A percentile compares a stretch with the other conserved stretches of the same genome.
These are phyloP conservation scores for Mortierella sp. DNA, from an alignment of 371 early-diverging fungal genomes.

Conservation along the genomic window DNA sequence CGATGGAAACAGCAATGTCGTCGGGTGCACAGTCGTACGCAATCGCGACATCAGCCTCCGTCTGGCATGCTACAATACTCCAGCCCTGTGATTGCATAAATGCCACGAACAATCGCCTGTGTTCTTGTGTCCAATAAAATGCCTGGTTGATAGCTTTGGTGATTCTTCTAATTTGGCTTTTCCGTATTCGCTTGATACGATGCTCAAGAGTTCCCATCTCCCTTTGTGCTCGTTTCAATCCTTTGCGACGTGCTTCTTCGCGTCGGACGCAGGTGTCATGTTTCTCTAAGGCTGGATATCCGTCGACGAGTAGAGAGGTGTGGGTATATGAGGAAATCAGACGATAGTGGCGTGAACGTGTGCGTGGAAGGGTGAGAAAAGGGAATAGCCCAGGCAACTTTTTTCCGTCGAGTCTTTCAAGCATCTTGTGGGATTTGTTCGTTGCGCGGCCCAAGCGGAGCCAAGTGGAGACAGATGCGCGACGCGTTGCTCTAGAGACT, in stretches of 20 bases:
- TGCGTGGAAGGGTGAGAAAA: too few relatives aligned
- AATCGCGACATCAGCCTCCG: background rate
- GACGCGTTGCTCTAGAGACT: too few relatives aligned
- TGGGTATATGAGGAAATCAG: background rate
- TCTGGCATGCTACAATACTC: background rate
- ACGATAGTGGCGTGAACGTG: too few relatives aligned
- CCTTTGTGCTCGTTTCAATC: background rate
- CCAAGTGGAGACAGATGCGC: too few relatives aligned
- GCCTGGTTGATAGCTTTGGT: background rate
- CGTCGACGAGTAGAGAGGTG: slow-evolving; percentile 3
- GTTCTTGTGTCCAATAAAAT: slow-evolving; percentile 8
- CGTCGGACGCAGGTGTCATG: background rate
- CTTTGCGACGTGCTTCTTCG: slow-evolving; percentile 3
- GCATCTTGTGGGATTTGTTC: too few relatives aligned
- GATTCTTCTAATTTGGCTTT: slow-evolving; percentile 7
- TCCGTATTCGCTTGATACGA: slow-evolving; percentile 7
- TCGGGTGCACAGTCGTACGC: slow-evolving; percentile 7
- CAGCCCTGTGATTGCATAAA: background rate
- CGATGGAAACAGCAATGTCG: slow-evolving; percentile 17
- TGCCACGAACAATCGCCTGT: slow-evolving; percentile 4
- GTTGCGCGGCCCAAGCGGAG: too few relatives aligned
- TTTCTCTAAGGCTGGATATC: background rate
- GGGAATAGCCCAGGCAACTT: too few relatives aligned
- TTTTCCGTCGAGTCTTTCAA: too few relatives aligned
- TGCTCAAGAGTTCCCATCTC: background rate